These are phyloP conservation scores for Hypocreales sp. DNA, from an alignment of 2,329 filamentous ascomycete species.

Conservation along the genomic window DNA sequence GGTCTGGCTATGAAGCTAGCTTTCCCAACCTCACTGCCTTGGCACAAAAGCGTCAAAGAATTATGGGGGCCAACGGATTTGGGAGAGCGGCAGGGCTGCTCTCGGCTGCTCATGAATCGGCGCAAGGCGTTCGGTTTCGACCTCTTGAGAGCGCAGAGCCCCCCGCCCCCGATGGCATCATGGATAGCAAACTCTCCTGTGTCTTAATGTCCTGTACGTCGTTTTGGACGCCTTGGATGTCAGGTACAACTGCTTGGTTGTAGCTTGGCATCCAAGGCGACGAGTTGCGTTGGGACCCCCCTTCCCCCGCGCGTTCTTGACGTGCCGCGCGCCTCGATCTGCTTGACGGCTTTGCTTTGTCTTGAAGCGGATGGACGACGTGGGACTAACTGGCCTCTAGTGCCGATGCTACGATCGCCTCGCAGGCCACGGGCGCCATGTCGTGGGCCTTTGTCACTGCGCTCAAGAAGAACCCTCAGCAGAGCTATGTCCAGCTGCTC, in stretches of 20 bases:
- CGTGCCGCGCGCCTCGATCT: too few relatives aligned
- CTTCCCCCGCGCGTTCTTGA: too few relatives aligned
- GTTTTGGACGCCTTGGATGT: conserved; percentile 24
- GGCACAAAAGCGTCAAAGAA: too few relatives aligned
- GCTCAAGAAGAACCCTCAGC: conserved; percentile 90
- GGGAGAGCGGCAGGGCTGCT: too few relatives aligned
- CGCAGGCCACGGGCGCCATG: conserved; percentile 93
- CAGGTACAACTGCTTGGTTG: conserved; percentile 18
- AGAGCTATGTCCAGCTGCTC: conserved; percentile 92
- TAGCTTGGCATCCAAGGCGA: conserved; percentile 27
- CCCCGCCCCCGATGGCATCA: too few relatives aligned
- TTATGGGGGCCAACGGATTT: too few relatives aligned
- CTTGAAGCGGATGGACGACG: too few relatives aligned
- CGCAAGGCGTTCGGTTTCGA: not conserved
- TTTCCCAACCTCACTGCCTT: too few relatives aligned
- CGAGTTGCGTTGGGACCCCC: conserved; percentile 24
- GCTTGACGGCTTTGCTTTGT: too few relatives aligned
- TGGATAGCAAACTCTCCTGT: too few relatives aligned
- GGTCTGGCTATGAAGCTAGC: too few relatives aligned
- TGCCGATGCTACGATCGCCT: conserved; percentile 79
- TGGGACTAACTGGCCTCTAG: conserved; percentile 27
- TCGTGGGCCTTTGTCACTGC: conserved; percentile 92
- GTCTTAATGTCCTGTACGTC: conserved; percentile 4
- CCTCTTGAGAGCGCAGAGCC: not conserved
- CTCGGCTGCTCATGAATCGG: too few relatives aligned